Conservation (phyloP, 73 alveolate genomes). For the Stentor roeselii region DNA sequence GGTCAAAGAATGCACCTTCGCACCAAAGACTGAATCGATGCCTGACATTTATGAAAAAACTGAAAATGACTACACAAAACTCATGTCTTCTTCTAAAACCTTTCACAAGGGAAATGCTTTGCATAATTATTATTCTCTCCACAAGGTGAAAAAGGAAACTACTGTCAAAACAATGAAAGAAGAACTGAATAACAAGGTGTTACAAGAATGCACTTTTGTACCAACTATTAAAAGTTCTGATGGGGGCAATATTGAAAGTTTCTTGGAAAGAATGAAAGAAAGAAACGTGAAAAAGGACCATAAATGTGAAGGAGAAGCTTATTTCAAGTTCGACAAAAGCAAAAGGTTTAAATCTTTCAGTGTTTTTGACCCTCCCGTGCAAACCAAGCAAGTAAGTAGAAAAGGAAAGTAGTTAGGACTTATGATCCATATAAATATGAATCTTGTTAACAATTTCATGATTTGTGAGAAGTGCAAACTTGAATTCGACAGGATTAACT, state of each 20-base stretch:
- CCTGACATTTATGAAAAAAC: slow-evolving; percentile 9
- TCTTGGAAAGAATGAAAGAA: slow-evolving; percentile 1
- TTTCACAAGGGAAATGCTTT: slow-evolving; percentile 4
- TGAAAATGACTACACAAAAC: slow-evolving; percentile 24
- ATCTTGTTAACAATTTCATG: not conserved
- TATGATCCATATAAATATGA: not conserved
- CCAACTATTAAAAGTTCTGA: not conserved
- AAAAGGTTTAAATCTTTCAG: not conserved
- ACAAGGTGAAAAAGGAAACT: not conserved
- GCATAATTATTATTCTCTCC: not conserved
- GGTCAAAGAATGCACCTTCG: not conserved
- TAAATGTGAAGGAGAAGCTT: no score
- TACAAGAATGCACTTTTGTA: not conserved
- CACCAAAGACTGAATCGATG: not conserved
- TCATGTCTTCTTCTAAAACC: not conserved
- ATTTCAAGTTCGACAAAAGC: not conserved
- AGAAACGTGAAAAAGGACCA: not conserved
- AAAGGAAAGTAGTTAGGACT: no score
- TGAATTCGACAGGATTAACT: not conserved
- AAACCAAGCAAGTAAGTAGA: no score
- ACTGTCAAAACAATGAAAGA: not conserved
- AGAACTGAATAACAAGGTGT: not conserved
- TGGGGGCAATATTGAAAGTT: not conserved
- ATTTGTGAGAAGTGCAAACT: not conserved
- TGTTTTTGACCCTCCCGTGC: not conserved